Conservation (phyloP, 305 asterid species). For the Striga hermonthica region DNA sequence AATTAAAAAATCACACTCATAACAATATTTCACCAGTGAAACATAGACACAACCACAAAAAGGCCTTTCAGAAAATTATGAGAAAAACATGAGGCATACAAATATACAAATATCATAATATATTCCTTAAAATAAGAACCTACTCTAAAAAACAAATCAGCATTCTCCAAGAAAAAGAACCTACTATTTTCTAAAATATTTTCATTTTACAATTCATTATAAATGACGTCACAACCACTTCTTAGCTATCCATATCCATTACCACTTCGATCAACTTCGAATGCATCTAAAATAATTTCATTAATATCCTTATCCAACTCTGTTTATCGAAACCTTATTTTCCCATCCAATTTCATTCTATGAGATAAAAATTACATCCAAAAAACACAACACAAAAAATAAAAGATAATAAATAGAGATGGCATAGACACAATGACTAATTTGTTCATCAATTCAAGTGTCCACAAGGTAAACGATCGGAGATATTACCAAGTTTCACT, state of each 20-base stretch:
- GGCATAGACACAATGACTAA: not conserved
- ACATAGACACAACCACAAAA: too few species aligned
- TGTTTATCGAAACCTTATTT: not conserved
- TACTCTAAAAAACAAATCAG: too few species aligned
- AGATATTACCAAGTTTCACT: slow-evolving; percentile 53
- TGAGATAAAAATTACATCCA: too few species aligned
- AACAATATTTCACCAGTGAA: too few species aligned
- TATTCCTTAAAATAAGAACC: too few species aligned
- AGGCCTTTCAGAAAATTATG: too few species aligned
- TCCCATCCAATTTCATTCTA: not conserved
- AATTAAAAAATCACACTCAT: too few species aligned
- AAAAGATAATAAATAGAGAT: not conserved
- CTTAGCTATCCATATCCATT: not conserved
- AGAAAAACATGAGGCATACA: too few species aligned
- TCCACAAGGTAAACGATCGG: not conserved
- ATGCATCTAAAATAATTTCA: not conserved
- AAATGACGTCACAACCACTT: not conserved
- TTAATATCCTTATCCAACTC: not conserved
- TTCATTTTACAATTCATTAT: not conserved
- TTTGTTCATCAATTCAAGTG: too few species aligned
- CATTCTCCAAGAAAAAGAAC: too few species aligned
- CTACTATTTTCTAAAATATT: not conserved
- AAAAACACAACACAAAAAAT: not conserved
- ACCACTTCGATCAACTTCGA: not conserved
- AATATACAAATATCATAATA: too few species aligned